These are phyloP conservation scores for Incumbomyces lentus DNA, from an alignment of 2,329 filamentous ascomycete genomes.

Conservation along the genomic window DNA sequence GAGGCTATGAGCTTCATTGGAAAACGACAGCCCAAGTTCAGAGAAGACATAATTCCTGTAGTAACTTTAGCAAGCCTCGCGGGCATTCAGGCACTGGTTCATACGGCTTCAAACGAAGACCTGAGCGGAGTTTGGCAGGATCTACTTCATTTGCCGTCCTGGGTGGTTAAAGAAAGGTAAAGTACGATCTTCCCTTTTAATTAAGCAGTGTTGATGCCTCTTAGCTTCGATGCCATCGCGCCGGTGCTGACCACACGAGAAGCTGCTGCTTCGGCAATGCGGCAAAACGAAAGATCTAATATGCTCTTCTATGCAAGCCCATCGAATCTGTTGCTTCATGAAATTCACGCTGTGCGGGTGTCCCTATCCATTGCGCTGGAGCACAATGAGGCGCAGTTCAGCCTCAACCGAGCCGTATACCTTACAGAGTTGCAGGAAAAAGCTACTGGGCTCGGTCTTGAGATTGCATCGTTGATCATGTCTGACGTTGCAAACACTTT, in stretches of 20 bases:
- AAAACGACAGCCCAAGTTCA: too few relatives aligned
- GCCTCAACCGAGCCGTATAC: slow-evolving; percentile 71
- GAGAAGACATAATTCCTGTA: too few relatives aligned
- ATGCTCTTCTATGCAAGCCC: slow-evolving; percentile 50
- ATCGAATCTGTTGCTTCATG: slow-evolving; percentile 56
- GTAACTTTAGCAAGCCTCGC: slow-evolving; percentile 3
- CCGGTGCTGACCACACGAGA: slow-evolving; percentile 73
- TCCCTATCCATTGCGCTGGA: slow-evolving; percentile 66
- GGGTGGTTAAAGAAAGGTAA: slow-evolving; percentile 3
- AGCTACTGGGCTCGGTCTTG: slow-evolving; percentile 60
- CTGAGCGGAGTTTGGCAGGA: slow-evolving; percentile 8
- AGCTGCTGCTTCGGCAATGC: slow-evolving; percentile 69
- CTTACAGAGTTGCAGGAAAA: slow-evolving; percentile 66
- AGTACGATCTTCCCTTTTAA: neutral
- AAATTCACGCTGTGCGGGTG: slow-evolving; percentile 66
- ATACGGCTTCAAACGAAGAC: slow-evolving; percentile 7
- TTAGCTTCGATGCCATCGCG: slow-evolving; percentile 53
- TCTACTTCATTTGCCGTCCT: slow-evolving; percentile 7
- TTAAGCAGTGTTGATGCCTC: neutral
- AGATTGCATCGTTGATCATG: slow-evolving; percentile 64
- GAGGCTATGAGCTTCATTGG: too few relatives aligned
- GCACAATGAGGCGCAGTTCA: slow-evolving; percentile 76
- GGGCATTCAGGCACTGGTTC: slow-evolving; percentile 11
- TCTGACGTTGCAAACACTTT: slow-evolving; percentile 80
- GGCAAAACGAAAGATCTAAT: slow-evolving; percentile 56